Percentiles rank a stretch among this genome's conserved stretches.
Conservation (phyloP, 495 filamentous ascomycete species). For the Talaromyces proteolyticus region DNA sequence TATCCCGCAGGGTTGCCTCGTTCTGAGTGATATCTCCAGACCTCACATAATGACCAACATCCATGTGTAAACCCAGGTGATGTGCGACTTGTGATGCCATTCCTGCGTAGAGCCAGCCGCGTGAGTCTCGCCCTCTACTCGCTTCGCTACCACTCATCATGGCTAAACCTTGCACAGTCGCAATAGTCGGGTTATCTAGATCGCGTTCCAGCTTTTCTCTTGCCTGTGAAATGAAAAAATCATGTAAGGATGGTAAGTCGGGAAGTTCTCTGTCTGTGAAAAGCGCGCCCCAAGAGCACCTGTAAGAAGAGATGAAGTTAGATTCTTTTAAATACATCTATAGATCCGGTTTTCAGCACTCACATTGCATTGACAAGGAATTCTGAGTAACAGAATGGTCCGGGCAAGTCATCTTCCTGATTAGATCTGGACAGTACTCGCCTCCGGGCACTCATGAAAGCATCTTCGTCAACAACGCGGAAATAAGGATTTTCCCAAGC, state of each 20-base stretch:
- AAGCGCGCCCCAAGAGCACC: background rate
- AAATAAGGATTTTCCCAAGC: slow-evolving; percentile 20
- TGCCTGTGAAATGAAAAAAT: slow-evolving; percentile 16
- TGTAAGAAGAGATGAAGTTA: background rate
- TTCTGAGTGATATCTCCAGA: slow-evolving; percentile 9
- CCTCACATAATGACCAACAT: slow-evolving; percentile 14
- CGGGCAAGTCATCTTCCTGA: background rate
- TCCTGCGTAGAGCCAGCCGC: slow-evolving; percentile 20
- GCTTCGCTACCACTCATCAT: slow-evolving; percentile 19
- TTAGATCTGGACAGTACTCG: slow-evolving; percentile 2
- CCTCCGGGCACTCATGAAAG: slow-evolving; percentile 10
- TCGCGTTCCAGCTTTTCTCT: slow-evolving; percentile 16
- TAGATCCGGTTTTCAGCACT: background rate
- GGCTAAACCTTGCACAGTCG: slow-evolving; percentile 18
- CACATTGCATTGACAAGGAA: background rate
- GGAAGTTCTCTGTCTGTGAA: background rate
- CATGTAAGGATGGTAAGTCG: slow-evolving; percentile 5
- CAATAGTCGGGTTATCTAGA: slow-evolving; percentile 16
- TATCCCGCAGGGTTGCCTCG: slow-evolving; percentile 13
- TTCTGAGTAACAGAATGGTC: background rate
- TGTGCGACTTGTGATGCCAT: slow-evolving; percentile 19
- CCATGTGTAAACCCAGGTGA: slow-evolving; percentile 18
- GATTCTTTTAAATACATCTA: background rate
- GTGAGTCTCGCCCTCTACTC: slow-evolving; percentile 12
- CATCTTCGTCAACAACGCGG: slow-evolving; percentile 14